Conservation (phyloP, 1,139 yeast genomes). For the Kluyveromyces sp. region DNA sequence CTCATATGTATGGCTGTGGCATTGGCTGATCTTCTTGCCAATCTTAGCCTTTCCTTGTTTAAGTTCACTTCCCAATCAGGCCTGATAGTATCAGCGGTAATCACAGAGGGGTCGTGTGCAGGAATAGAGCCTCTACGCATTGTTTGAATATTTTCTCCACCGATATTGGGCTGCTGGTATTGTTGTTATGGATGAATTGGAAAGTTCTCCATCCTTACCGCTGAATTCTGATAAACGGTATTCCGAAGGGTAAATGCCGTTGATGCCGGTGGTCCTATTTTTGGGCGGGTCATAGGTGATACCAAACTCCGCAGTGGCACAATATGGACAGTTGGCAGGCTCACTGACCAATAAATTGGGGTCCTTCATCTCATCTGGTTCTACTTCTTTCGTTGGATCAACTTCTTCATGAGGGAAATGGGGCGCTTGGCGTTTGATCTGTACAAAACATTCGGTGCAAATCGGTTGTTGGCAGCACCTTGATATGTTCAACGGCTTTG, state of each 20-base stretch:
- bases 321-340: slow-evolving; percentile 87
- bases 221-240: slow-evolving; percentile 1
- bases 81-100: slow-evolving; percentile 72
- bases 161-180: slow-evolving; percentile 11
- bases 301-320: slow-evolving; percentile 84
- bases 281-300: slow-evolving; percentile 66
- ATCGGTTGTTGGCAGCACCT: slow-evolving; percentile 91
- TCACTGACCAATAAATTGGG: slow-evolving; percentile 73
- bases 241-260: slow-evolving; percentile 38
- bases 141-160: not conserved
- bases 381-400: slow-evolving; percentile 28
- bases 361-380: slow-evolving; percentile 30
- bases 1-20: slow-evolving; percentile 83
- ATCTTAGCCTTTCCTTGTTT: slow-evolving; percentile 59
- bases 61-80: slow-evolving; percentile 89
- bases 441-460: slow-evolving; percentile 95
- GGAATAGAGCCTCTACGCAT: slow-evolving; percentile 43
- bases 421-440: slow-evolving; percentile 87
- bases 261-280: slow-evolving; percentile 47
- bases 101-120: slow-evolving; percentile 55
- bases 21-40: slow-evolving; percentile 84
- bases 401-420: slow-evolving; percentile 80
- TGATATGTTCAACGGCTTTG: slow-evolving; percentile 69
- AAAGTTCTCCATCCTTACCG: not conserved
- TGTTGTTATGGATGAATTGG: not conserved